These are phyloP conservation scores for Pseudozyma flocculosa DNA, from an alignment of 1,284 basidiomycete genomes.

Conservation along the genomic window DNA sequence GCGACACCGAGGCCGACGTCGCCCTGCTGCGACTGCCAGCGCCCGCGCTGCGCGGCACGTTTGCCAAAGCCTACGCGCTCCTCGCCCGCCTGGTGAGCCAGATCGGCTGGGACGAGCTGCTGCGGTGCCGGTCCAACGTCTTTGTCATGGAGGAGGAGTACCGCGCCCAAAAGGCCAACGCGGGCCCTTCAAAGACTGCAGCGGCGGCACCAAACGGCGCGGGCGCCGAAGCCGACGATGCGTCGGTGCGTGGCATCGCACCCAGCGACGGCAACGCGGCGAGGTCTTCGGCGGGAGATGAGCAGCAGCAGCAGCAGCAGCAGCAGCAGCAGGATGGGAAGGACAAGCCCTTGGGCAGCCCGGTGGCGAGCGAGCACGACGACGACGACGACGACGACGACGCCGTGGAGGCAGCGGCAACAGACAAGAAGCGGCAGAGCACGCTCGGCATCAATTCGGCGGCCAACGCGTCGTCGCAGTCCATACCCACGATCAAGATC, in stretches of 20 bases:
- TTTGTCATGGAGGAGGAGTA: slow-evolving; percentile 99
- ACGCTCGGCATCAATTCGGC: slow-evolving; percentile 34
- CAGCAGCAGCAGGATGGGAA: too few relatives aligned
- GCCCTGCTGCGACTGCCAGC: slow-evolving; percentile 89
- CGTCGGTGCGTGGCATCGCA: slow-evolving; percentile 14
- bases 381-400: neutral
- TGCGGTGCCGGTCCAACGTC: slow-evolving; percentile 87
- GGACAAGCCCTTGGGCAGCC: too few relatives aligned
- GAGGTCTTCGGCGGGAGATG: too few relatives aligned
- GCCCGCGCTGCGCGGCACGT: slow-evolving; percentile 89
- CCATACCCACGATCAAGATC: slow-evolving; percentile 83
- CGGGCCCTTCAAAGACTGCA: slow-evolving; percentile 11
- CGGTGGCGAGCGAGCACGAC: neutral
- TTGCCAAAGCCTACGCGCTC: slow-evolving; percentile 88
- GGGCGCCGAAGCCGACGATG: slow-evolving; percentile 11
- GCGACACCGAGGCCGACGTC: slow-evolving; percentile 92
- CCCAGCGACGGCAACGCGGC: slow-evolving; percentile 1
- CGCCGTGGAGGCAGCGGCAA: neutral
- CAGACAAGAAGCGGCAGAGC: neutral
- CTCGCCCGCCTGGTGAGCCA: slow-evolving; percentile 84
- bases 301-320: too few relatives aligned
- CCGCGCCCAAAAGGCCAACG: slow-evolving; percentile 64
- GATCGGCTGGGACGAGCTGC: slow-evolving; percentile 97
- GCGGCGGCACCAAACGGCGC: neutral
- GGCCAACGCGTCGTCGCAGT: slow-evolving; percentile 47